Evolutionary conservation across 1,284 basidiomycete species (phyloP).

Genomic region (Ustilago cynodontis): DNA sequence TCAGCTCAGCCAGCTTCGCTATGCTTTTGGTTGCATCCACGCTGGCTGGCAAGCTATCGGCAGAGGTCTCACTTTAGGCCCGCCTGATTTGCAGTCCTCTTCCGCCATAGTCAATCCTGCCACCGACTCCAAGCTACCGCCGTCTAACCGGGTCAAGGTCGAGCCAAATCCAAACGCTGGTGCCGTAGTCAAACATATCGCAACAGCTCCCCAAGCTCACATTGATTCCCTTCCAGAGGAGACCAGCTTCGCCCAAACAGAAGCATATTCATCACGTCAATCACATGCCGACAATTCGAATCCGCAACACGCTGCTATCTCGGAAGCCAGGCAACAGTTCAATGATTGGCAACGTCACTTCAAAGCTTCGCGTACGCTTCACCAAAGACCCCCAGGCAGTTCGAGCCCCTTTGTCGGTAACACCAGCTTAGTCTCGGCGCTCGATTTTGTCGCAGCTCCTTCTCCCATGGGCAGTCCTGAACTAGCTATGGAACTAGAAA

Average conservation of each 20-base stretch:
- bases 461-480: conserved; percentile 48
- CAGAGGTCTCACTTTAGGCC: conserved; percentile 38
- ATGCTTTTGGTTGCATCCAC: conserved; percentile 50
- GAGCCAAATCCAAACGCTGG: conserved; percentile 41
- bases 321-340: background rate
- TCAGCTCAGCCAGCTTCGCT: conserved; percentile 53
- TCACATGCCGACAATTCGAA: background rate
- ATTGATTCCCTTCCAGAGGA: conserved; percentile 41
- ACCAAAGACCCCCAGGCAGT: background rate
- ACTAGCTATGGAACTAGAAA: conserved; percentile 34
- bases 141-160: conserved; percentile 27
- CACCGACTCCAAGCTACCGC: conserved; percentile 1
- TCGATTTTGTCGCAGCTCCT: conserved; percentile 38
- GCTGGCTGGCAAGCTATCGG: conserved; percentile 63
- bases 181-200: conserved; percentile 37
- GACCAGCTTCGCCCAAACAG: background rate
- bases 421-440: background rate
- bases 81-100: background rate
- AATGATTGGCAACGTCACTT: conserved; percentile 20
- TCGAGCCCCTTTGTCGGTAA: background rate
- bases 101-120: background rate
- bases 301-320: conserved; percentile 1
- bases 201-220: conserved; percentile 45
- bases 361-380: conserved; percentile 3
- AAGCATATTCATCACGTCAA: background rate